Conservation (phyloP, 2,329 filamentous ascomycete species). For the Pseudogymnoascus sp. region DNA sequence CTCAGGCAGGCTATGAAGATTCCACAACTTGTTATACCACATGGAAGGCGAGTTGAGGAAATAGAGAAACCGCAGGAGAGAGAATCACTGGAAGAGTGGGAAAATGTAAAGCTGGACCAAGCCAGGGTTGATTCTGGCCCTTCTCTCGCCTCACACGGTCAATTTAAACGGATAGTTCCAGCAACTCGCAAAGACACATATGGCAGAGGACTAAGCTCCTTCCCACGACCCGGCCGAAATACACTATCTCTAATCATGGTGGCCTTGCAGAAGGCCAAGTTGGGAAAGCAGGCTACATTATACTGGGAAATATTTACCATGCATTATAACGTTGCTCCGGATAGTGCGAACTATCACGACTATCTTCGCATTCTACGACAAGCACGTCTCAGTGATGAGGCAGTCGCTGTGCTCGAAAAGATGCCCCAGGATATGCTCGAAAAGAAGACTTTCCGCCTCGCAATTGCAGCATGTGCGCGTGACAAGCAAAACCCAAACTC, state of each 20-base stretch:
- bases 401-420: conserved; percentile 48
- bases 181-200: conserved; percentile 10
- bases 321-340: conserved; percentile 57
- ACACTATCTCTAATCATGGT: conserved; percentile 62
- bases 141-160: conserved; percentile 4
- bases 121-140: neutral
- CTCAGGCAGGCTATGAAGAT: conserved; percentile 78
- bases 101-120: neutral
- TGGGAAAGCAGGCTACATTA: conserved; percentile 52
- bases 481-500: conserved; percentile 70
- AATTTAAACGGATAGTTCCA: conserved; percentile 10
- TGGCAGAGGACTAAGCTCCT: conserved; percentile 19
- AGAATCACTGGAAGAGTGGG: conserved; percentile 8
- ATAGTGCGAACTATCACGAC: conserved; percentile 59
- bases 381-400: conserved; percentile 56
- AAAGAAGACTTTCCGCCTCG: conserved; percentile 57
- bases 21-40: conserved; percentile 36
- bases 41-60: neutral
- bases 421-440: conserved; percentile 41
- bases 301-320: conserved; percentile 73
- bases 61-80: neutral
- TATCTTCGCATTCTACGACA: conserved; percentile 60
- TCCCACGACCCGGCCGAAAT: conserved; percentile 43
- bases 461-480: conserved; percentile 63
- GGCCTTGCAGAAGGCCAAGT: conserved; percentile 51